These are phyloP conservation scores for Salvia hispanica DNA, from an alignment of 257 asterid species.

Conservation along the genomic window DNA sequence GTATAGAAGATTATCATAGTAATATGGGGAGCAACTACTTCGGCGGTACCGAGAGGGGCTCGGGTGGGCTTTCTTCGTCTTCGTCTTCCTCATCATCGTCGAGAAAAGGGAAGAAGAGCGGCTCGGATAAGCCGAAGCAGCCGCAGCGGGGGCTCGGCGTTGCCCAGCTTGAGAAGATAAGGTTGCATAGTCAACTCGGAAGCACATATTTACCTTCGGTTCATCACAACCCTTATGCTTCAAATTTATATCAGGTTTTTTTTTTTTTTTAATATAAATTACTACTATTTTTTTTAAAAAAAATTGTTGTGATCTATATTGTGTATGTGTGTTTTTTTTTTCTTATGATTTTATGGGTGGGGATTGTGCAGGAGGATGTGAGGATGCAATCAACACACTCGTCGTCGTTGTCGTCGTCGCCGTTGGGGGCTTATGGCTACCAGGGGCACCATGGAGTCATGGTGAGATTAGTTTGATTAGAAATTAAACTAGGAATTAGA, in stretches of 20 bases:
- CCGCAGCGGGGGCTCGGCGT: slow-evolving; percentile 95
- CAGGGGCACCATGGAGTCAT: slow-evolving; percentile 51
- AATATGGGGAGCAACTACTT: slow-evolving; percentile 69
- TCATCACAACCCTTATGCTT: slow-evolving; percentile 54
- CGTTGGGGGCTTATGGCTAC: slow-evolving; percentile 44
- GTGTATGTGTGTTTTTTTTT: no score
- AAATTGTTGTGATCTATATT: no score
- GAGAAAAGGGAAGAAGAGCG: slow-evolving; percentile 62
- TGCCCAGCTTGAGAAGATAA: slow-evolving; percentile 91
- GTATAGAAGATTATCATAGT: not conserved
- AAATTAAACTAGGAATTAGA: not conserved
- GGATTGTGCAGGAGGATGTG: slow-evolving; percentile 57
- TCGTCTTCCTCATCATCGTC: slow-evolving; percentile 45
- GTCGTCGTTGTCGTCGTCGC: slow-evolving; percentile 50
- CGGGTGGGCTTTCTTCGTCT: slow-evolving; percentile 39
- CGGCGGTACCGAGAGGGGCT: slow-evolving; percentile 52
- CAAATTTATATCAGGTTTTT: slow-evolving; percentile 50
- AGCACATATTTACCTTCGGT: slow-evolving; percentile 43
- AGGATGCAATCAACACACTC: slow-evolving; percentile 61
- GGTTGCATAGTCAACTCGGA: slow-evolving; percentile 77
- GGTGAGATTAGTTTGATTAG: slow-evolving; percentile 39
- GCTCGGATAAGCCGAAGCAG: slow-evolving; percentile 77
- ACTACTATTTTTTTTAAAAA: no score
- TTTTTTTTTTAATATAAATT: no score
- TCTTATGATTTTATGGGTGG: slow-evolving; percentile 21